Evolutionary conservation across 441 rosid genomes (phyloP).

Genomic region (Heliophila coronopifolia): DNA sequence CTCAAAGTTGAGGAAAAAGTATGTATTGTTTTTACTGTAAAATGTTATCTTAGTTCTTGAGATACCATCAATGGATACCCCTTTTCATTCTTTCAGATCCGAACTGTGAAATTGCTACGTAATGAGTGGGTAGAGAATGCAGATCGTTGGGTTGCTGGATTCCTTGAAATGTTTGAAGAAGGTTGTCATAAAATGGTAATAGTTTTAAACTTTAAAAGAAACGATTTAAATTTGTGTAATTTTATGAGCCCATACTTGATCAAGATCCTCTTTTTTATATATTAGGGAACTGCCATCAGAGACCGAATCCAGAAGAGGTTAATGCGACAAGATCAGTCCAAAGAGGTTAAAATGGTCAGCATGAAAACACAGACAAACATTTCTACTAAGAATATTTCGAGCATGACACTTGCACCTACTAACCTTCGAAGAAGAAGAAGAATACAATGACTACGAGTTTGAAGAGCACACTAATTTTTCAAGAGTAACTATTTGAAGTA

Average conservation of each 20-base stretch:
- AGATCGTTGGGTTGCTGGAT: conserved; percentile 82
- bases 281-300: conserved; percentile 76
- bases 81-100: too few species aligned
- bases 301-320: conserved; percentile 65
- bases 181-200: conserved; percentile 90
- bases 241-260: too few species aligned
- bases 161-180: conserved; percentile 91
- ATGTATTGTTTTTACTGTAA: conserved; percentile 4
- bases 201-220: too few species aligned
- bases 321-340: conserved; percentile 40
- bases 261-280: too few species aligned
- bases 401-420: conserved; percentile 28
- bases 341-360: conserved; percentile 30
- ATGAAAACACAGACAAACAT: conserved; percentile 32
- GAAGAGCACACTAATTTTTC: conserved; percentile 10
- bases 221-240: too few species aligned
- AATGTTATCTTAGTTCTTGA: too few species aligned
- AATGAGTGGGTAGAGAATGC: conserved; percentile 95
- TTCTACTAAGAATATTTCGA: conserved; percentile 36
- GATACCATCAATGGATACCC: too few species aligned
- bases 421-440: conserved; percentile 34
- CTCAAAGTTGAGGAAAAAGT: conserved; percentile 54
- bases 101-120: conserved; percentile 58
- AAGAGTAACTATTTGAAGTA: too few species aligned
- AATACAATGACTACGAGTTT: conserved; percentile 28